Evolutionary conservation across 371 early-diverging fungal genomes (phyloP), one percentile per base, ranked within the genome.

Genomic region (Vairimorpha apis): DNA sequence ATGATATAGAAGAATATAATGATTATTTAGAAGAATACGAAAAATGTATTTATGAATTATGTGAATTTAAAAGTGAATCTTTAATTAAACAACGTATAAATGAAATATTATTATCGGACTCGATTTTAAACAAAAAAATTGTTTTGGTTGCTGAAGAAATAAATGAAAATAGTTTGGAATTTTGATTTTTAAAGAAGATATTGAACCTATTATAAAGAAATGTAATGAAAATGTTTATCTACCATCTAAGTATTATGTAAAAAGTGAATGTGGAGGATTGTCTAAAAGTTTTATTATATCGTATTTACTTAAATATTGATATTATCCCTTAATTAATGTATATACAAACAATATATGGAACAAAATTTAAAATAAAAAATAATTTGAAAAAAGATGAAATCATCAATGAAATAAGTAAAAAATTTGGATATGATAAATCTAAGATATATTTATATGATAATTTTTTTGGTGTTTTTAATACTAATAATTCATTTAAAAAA

Each of bases 1-100:
- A 62, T 18, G 70, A 62, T 44, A 70, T 45, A 63, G 80, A 60
- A 16, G 72, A 74, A 25, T 82, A 82, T 60, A 79, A 83, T 37
- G 81, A 83, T 30, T 81, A 81, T 69, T 67, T 83, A 32, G 83
- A 83, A 53, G 51, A 67, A 45, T 69, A 77, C 58, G 83, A 83
- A 59, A 71, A 82, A 33, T 13, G 76, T 32, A 77, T 83, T 0
- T 63, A 68, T 45, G 80, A 79, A 55, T 66, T 83, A 7, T 12
- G 76, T 2, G 68, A 65, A 41, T 35, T 75, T 0, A 83, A 81
- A 55, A 77, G 67, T 45, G 77, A 81, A 18, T 56, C 44, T 29
- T 67, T 69, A 38, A 69, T 79, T 16, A 76, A 72, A 44, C 69
- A 51, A 1, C 47, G 60, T 58, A 67, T 82, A 23, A 77, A 75